Conservation (phyloP, 2,329 filamentous ascomycete species). For the Nemania diffusa region DNA sequence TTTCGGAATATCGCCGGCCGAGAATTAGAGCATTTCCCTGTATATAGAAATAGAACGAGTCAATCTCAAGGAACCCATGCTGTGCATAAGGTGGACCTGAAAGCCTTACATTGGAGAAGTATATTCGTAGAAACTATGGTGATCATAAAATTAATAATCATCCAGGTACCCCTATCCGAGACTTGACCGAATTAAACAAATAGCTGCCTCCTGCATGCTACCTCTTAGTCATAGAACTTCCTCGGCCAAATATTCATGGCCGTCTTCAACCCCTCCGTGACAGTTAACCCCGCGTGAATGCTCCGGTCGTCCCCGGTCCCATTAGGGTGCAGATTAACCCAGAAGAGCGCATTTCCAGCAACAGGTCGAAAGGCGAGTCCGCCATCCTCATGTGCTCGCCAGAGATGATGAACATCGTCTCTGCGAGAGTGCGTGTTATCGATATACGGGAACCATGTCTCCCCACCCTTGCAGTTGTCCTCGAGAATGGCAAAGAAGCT, state of each 20-base stretch:
- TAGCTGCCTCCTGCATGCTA: neutral
- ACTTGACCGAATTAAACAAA: neutral
- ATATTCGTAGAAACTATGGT: neutral
- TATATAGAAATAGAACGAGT: neutral
- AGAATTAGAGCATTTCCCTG: neutral
- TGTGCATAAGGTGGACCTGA: neutral
- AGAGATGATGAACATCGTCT: slow-evolving; percentile 40
- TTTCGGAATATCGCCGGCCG: too few species aligned
- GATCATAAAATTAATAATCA: neutral
- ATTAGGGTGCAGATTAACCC: slow-evolving; percentile 57
- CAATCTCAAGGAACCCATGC: neutral
- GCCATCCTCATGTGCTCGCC: slow-evolving; percentile 54
- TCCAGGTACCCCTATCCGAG: neutral
- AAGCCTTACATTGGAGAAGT: neutral
- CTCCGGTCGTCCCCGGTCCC: slow-evolving; percentile 55
- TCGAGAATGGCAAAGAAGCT: slow-evolving; percentile 57
- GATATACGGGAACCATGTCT: slow-evolving; percentile 56
- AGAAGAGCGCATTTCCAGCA: slow-evolving; percentile 58
- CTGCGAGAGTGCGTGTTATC: slow-evolving; percentile 30
- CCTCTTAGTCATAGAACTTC: slow-evolving; percentile 39
- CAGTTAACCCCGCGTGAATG: slow-evolving; percentile 55
- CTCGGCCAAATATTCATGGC: slow-evolving; percentile 61
- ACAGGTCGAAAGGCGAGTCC: slow-evolving; percentile 56
- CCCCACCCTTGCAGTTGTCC: slow-evolving; percentile 54
- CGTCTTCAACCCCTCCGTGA: slow-evolving; percentile 55